Conservation (phyloP, 2,329 filamentous ascomycete genomes). For the Pseudomassariella vexata region DNA sequence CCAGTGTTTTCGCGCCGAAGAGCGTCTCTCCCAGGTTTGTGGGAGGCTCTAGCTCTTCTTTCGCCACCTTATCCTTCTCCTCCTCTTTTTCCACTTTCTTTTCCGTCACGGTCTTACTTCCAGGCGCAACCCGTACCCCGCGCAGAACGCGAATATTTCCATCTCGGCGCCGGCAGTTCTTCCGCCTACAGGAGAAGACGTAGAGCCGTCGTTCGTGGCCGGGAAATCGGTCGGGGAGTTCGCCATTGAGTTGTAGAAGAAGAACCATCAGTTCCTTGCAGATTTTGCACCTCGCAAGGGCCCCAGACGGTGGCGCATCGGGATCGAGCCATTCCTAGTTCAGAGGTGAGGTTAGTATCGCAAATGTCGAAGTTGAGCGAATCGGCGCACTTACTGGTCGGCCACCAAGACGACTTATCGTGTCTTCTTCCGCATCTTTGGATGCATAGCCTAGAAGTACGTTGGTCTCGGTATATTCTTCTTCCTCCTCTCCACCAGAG, state of each 20-base stretch:
- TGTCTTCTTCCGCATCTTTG: conserved; percentile 71
- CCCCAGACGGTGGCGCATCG: conserved; percentile 64
- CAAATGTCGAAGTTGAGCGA: neutral
- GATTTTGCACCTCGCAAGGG: conserved; percentile 77
- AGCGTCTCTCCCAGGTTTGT: conserved; percentile 58
- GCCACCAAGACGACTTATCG: conserved; percentile 83
- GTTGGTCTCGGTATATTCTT: conserved; percentile 72
- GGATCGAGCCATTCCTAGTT: conserved; percentile 75
- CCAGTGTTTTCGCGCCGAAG: conserved; percentile 57
- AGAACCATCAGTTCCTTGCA: conserved; percentile 81
- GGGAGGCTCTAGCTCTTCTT: conserved; percentile 24
- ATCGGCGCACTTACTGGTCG: conserved; percentile 59
- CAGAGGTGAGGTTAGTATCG: no score
- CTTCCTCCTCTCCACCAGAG: conserved; percentile 58
- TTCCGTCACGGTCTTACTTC: conserved; percentile 16
- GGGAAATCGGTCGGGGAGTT: conserved; percentile 80
- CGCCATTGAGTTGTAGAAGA: conserved; percentile 84
- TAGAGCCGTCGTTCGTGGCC: conserved; percentile 85
- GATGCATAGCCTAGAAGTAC: conserved; percentile 88
- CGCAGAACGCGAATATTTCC: conserved; percentile 76
- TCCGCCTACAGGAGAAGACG: conserved; percentile 73
- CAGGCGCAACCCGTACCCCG: conserved; percentile 49
- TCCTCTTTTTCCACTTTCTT: conserved; percentile 27
- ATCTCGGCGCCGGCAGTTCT: conserved; percentile 72
- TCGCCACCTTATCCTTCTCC: conserved; percentile 26